phyloP scores from a whole-genome alignment of 225 moss, liverwort and hornwort genomes.

The Thuidium tamariscinum region DNA sequence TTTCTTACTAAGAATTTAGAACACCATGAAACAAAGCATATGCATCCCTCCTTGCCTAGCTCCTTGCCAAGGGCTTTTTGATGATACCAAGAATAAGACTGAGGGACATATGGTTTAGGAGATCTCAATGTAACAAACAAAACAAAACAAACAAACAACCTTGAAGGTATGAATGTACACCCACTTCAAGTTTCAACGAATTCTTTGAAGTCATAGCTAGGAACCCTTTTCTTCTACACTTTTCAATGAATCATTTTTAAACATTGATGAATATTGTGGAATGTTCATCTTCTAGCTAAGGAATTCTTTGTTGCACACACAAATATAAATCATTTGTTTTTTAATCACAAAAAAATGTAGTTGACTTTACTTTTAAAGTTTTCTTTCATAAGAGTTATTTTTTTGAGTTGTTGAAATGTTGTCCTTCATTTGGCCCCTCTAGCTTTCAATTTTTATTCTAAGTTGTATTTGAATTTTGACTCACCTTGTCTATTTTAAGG shows the following conservation, averaged over 20 bases:
- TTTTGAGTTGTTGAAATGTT: neutral
- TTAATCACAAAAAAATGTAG: neutral
- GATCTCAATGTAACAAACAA: accelerated
- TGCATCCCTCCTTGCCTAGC: accelerated
- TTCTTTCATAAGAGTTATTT: neutral
- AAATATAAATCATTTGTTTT: neutral
- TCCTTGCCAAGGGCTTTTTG: accelerated
- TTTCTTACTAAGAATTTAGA: too few species aligned
- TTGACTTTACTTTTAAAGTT: neutral
- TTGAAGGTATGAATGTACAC: too few species aligned
- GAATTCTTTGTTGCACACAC: neutral
- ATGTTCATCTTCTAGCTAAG: neutral
- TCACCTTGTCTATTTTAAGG: neutral
- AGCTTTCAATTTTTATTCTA: neutral
- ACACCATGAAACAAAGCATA: accelerated
- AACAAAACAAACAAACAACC: too few species aligned
- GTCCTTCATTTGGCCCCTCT: too few species aligned
- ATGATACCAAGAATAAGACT: accelerated
- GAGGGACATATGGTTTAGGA: accelerated
- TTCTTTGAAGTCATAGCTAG: too few species aligned
- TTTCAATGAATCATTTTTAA: too few species aligned
- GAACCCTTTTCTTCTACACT: too few species aligned
- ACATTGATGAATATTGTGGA: neutral
- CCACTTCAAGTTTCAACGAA: too few species aligned
- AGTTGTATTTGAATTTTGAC: neutral